Evolutionary conservation across 1,139 yeast species (phyloP).

Genomic region (Yamadazyma conglobata): DNA sequence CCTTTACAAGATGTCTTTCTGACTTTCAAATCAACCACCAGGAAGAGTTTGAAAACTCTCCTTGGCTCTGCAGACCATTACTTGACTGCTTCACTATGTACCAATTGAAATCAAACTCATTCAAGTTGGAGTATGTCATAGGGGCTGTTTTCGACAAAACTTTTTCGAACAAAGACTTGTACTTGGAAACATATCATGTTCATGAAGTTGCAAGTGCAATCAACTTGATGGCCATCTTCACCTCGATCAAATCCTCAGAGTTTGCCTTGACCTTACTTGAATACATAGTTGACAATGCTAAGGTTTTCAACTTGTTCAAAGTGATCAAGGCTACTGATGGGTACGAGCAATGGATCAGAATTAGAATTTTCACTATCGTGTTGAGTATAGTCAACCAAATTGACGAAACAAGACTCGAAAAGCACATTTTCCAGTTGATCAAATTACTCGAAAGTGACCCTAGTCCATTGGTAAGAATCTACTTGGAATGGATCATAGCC

Average conservation of each 20-base stretch:
- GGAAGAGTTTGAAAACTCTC: conserved; percentile 32
- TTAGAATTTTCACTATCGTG: conserved; percentile 54
- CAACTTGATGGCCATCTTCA: conserved; percentile 43
- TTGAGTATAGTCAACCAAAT: conserved; percentile 32
- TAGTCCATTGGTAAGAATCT: conserved; percentile 72
- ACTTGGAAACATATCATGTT: conserved; percentile 52
- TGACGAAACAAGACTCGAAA: conserved; percentile 12
- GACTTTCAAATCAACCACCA: conserved; percentile 33
- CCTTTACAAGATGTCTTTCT: conserved; percentile 44
- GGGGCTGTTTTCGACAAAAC: conserved; percentile 46
- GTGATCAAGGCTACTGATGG: conserved; percentile 62
- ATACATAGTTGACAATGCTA: conserved; percentile 39
- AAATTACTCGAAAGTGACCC: conserved; percentile 48
- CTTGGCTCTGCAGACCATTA: conserved; percentile 57
- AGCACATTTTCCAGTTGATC: conserved; percentile 21
- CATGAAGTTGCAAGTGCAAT: conserved; percentile 58
- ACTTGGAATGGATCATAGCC: conserved; percentile 76
- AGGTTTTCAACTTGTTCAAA: conserved; percentile 38
- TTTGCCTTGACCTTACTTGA: conserved; percentile 42
- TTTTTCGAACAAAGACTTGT: conserved; percentile 34
- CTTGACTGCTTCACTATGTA: conserved; percentile 43
- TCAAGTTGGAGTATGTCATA: conserved; percentile 57
- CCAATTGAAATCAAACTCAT: conserved; percentile 57
- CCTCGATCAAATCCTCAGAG: conserved; percentile 24
- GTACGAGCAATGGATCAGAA: conserved; percentile 62